Percentiles rank a stretch among this genome's conserved stretches.
Conservation (phyloP, 345 rosid species). For the Citropsis articulata region DNA sequence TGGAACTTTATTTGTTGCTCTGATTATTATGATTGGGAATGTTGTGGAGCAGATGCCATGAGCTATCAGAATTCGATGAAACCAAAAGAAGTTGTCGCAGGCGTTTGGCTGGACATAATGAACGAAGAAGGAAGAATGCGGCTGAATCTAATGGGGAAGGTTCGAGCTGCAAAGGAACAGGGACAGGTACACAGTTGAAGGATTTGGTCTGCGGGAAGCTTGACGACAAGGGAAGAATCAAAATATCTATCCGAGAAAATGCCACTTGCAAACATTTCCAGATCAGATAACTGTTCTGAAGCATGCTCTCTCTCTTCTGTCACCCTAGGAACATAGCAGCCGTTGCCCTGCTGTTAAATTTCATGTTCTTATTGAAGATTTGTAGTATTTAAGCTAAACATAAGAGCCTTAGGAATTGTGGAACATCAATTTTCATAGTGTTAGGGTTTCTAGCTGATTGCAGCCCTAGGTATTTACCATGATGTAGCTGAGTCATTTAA, state of each 20-base stretch:
- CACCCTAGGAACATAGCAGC: constrained; percentile 22
- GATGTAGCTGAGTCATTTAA: constrained; percentile 1
- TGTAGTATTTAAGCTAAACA: neutral
- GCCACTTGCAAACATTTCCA: constrained; percentile 44
- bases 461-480: neutral
- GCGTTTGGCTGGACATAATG: constrained; percentile 62
- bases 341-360: neutral
- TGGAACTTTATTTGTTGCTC: neutral
- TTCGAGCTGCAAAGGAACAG: constrained; percentile 26
- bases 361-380: neutral
- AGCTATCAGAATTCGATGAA: constrained; percentile 50
- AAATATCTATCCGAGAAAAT: constrained; percentile 36
- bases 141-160: constrained; percentile 32
- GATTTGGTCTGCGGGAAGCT: constrained; percentile 38
- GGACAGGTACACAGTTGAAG: constrained; percentile 16
- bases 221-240: constrained; percentile 39
- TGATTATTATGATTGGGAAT: neutral
- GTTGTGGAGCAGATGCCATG: constrained; percentile 48
- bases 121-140: constrained; percentile 51
- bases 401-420: neutral
- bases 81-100: constrained; percentile 55
- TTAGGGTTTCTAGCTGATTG: neutral
- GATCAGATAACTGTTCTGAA: constrained; percentile 25
- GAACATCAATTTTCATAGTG: constrained; percentile 4
- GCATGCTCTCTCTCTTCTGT: constrained; percentile 71